Percentiles rank a stretch among this genome's conserved stretches.
Conservation (phyloP, 345 rosid species). For the Psidium guajava region DNA sequence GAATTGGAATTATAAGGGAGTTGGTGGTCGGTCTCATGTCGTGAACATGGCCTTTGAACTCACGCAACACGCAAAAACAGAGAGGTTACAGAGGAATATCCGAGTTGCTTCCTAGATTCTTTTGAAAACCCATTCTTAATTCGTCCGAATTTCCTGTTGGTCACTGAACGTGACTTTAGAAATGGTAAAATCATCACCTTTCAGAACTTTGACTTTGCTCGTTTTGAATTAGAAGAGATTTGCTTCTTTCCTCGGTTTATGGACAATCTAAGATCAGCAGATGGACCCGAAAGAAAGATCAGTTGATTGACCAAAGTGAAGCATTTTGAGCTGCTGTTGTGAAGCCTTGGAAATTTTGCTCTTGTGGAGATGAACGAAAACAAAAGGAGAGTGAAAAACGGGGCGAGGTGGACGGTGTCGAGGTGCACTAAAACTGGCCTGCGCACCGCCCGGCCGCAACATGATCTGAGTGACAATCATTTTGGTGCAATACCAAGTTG, state of each 20-base stretch:
- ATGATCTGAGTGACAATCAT: neutral
- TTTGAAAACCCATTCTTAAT: neutral
- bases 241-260: neutral
- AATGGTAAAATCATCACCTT: neutral
- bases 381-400: neutral
- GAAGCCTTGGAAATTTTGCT: neutral
- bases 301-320: neutral
- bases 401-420: neutral
- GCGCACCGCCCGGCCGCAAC: neutral
- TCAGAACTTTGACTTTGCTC: neutral
- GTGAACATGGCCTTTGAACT: neutral
- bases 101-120: neutral
- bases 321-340: neutral
- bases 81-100: neutral
- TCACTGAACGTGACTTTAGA: neutral
- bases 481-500: neutral
- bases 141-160: neutral
- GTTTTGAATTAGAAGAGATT: neutral
- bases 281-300: neutral
- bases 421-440: neutral
- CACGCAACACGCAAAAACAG: neutral
- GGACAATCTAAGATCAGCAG: neutral
- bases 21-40: constrained; percentile 9
- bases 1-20: neutral
- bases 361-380: neutral